Evolutionary conservation across 192 early-diverging fungal species (phyloP), one percentile per base, ranked within the genome.

Genomic region (Obelidium mucronatum): DNA sequence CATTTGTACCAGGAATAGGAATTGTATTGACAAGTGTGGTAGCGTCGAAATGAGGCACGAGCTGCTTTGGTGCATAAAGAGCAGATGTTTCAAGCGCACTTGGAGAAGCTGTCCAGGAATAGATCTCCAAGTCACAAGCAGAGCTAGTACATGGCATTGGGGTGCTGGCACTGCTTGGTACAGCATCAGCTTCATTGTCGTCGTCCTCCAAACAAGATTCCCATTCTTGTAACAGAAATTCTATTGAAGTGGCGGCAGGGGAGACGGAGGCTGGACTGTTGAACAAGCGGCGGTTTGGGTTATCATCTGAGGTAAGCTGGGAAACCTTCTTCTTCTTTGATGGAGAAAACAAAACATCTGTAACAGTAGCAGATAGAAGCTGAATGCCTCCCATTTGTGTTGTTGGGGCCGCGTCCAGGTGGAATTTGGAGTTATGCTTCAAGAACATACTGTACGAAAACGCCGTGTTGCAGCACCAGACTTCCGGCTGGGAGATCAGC

Each of bases 351-450:
- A 64, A 36, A 22, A 64, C 40, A 13, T 31, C 36, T 6, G 62
- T 37, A 22, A 64, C 40, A 33, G 39, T 64, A 19, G 39, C 31
- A 13, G 26, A 5, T 19, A 40, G 13, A 4, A 64, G 24, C 11
- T 24, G 19, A 8, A 40, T 24, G 22, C 36, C 40, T 3, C 62
- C 34, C 62, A 64, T 64, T 35, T 64, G 17, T 5, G 62, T 13
- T 13, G 62, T 28, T 0, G 62, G 62, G 22, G 62, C 62, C 17
- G 62, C 62, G 62, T 64, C 37, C 8, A 64, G 62, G 39, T 64
- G 62, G 15, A 35, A 5, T 24, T 35, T 31, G 5, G 62, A 24
- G 39, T 64, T 64, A 36, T 64, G 62, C 6, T 22, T 5, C 6
- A 13, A 11, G 31, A 64, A 64, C 30, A 19, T 11, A 17, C 4